Base-by-base conservation (phyloP, 1,139 yeast species). In the Lodderomyces pseudojiufengensis region DNA sequence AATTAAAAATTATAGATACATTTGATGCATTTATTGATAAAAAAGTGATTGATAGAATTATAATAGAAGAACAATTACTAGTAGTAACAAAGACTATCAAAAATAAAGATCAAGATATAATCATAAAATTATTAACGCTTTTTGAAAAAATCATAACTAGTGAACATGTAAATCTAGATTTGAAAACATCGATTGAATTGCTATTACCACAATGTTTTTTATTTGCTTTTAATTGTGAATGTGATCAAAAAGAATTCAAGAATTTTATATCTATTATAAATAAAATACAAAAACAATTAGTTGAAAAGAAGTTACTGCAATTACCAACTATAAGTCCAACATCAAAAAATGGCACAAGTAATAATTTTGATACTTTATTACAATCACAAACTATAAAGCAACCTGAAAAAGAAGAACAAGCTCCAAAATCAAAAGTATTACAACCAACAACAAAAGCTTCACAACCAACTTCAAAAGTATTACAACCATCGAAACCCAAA, bases 81-180 rank as follows among this genome's bases (percentile, higher is more conserved):
- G 96, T 96, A 0, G 62, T 90, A 14, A 65, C 90, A 41, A 76
- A 76, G 47, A 76, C 78, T 14, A 75, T 85, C 71, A 85, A 86
- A 55, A 82, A 94, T 18, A 69, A 94, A 42, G 94, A 86, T 47
- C 73, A 84, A 24, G 66, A 80, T 39, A 80, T 86, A 22, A 73
- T 85, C 27, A 59, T 67, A 47, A 70, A 74, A 20, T 71, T 83
- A 2, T 57, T 84, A 34, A 57, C 56, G 4, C 76, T 84, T 13
- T 82, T 80, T 51, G 60, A 61, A 18, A 59, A 65, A 14, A 52
- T 78, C 12, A 59, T 68, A 14, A 49, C 49, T n/a, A 63, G 65
- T 47, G 64, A 55, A 5, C 69, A 66, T 41, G 54, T 70, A 9
- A 51, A 52, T 13, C 50, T 70, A 24, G 71, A 65, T 13, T 42